Evolutionary conservation across 176 grass and related monocot genomes (phyloP).

Genomic region (Zea luxurians): DNA sequence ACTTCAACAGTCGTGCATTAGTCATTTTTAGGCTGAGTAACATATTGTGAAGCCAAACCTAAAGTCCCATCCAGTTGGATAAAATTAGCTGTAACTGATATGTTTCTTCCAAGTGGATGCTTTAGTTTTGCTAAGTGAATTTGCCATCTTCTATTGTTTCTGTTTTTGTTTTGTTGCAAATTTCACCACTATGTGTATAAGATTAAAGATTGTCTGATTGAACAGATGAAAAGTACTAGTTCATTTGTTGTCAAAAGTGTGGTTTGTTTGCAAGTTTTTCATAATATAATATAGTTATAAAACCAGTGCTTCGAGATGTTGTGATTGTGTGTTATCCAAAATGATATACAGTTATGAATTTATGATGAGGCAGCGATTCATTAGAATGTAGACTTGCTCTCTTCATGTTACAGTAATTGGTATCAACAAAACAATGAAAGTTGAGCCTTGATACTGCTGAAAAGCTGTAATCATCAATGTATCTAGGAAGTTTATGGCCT

Average conservation of each 20-base stretch:
- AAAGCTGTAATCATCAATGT: not conserved
- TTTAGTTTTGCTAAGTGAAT: not conserved
- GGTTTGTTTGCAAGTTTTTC: not conserved
- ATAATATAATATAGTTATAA: not conserved
- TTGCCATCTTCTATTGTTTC: not conserved
- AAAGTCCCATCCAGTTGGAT: not conserved
- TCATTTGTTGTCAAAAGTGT: not conserved
- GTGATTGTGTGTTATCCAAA: not conserved
- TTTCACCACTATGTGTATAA: conserved; percentile 2
- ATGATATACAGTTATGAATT: not conserved
- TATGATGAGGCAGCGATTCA: not conserved
- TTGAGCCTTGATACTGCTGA: not conserved
- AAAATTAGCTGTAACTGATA: not conserved
- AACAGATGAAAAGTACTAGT: not conserved
- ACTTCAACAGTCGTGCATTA: not conserved
- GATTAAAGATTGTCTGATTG: not conserved
- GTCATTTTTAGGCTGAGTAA: not conserved
- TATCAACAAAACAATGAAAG: not conserved
- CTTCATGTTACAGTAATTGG: not conserved
- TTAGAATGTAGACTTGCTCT: not conserved
- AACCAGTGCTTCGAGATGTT: not conserved
- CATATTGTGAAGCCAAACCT: not conserved
- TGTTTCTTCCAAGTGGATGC: not conserved
- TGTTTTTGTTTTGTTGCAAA: not conserved
- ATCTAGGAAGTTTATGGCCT: not conserved